Percentiles rank a stretch among this genome's conserved stretches.
phyloP scores from a whole-genome alignment of 2,329 filamentous ascomycete species.

The Sporothrix curviconia region DNA sequence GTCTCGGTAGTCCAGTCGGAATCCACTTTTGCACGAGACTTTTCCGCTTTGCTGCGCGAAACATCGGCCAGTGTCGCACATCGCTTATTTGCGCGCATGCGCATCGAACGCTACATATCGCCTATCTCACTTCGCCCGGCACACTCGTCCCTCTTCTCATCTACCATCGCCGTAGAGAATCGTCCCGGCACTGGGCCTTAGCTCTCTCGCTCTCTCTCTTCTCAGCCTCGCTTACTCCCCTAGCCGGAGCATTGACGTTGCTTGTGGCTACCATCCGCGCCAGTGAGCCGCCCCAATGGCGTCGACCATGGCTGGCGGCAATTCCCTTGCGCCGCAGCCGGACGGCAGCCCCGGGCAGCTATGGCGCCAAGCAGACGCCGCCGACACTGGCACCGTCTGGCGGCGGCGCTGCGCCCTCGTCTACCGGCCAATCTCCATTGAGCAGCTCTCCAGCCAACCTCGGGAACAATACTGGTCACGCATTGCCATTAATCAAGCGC shows the following conservation, averaged over 20 bases:
- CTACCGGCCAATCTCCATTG: not conserved
- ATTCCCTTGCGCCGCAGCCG: not conserved
- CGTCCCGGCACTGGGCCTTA: not conserved
- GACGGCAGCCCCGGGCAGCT: not conserved
- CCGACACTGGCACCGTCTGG: not conserved
- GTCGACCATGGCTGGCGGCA: not conserved
- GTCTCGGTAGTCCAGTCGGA: not conserved
- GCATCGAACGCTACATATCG: not conserved
- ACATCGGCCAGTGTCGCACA: not conserved
- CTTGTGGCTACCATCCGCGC: not conserved
- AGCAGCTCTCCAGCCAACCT: not conserved
- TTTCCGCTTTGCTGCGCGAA: not conserved
- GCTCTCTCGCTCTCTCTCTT: too few relatives aligned
- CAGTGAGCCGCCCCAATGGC: not conserved
- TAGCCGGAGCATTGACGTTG: too few relatives aligned
- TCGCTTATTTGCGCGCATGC: not conserved
- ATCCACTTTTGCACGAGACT: not conserved
- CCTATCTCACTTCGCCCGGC: not conserved
- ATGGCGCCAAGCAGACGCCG: not conserved
- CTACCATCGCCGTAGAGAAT: too few relatives aligned
- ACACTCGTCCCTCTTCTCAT: too few relatives aligned
- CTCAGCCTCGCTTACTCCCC: too few relatives aligned
- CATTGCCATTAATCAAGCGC: slow-evolving; percentile 19
- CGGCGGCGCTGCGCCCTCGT: not conserved
- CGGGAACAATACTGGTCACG: not conserved